A percentile compares a stretch with the other conserved stretches of the same genome.
These are phyloP conservation scores for Drechmeria coniospora DNA, from an alignment of 2,329 filamentous ascomycete genomes.

Conservation along the genomic window DNA sequence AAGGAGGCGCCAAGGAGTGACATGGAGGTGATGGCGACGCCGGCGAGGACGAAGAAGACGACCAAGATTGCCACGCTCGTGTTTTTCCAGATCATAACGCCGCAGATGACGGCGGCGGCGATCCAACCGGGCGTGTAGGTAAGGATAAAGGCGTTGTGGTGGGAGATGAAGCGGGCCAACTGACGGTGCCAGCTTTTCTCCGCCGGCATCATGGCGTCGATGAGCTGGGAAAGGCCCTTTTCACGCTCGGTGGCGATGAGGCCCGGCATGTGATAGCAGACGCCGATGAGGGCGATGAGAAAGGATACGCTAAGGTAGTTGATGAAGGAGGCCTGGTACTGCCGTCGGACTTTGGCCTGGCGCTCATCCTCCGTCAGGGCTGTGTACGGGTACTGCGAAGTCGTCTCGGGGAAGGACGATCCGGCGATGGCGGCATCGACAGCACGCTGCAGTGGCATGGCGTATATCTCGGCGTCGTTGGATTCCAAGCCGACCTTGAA, in stretches of 20 bases:
- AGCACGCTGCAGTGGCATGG: constrained; percentile 52
- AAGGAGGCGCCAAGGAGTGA: constrained; percentile 62
- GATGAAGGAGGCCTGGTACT: constrained; percentile 50
- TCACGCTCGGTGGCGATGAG: constrained; percentile 57
- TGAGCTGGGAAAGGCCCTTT: constrained; percentile 54
- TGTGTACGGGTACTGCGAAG: constrained; percentile 17
- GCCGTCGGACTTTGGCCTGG: constrained; percentile 38
- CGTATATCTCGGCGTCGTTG: constrained; percentile 52
- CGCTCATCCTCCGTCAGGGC: constrained; percentile 26
- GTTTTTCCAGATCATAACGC: constrained; percentile 15
- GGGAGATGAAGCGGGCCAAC: constrained; percentile 31
- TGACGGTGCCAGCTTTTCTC: constrained; percentile 32
- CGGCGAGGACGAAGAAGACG: constrained; percentile 56
- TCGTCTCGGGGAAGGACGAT: constrained; percentile 14
- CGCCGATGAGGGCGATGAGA: constrained; percentile 52
- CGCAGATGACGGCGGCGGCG: constrained; percentile 22
- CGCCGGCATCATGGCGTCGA: constrained; percentile 61
- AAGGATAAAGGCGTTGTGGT: constrained; percentile 52
- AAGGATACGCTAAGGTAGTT: constrained; percentile 51
- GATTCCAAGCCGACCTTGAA: constrained; percentile 38
- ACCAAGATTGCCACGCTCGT: constrained; percentile 47
- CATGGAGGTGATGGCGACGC: constrained; percentile 57
- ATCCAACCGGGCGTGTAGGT: constrained; percentile 37
- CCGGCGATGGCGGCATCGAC: constrained; percentile 45
- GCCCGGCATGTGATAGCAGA: constrained; percentile 57